A percentile compares a stretch with the other conserved stretches of the same genome.
Conservation (phyloP, 495 filamentous ascomycete species). For the Penicillium lividum region DNA sequence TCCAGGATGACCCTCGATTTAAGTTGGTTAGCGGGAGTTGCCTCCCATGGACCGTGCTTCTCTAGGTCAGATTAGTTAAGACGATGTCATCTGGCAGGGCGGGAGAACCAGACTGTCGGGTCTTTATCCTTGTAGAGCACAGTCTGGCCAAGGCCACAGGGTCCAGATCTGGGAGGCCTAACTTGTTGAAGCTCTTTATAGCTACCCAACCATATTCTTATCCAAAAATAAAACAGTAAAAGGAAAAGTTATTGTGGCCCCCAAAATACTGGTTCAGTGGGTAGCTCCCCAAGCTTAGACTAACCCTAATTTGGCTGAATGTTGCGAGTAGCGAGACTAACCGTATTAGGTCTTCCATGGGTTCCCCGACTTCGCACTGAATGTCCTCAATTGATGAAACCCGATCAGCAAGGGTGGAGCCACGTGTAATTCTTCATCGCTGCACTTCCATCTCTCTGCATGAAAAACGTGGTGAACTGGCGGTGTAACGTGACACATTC, state of each 20-base stretch:
- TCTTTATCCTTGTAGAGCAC: not conserved
- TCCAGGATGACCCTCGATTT: slow-evolving; percentile 25
- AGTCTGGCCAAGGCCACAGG: not conserved
- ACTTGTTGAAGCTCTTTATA: not conserved
- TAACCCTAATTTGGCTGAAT: slow-evolving; percentile 24
- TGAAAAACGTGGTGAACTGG: not conserved
- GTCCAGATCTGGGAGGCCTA: slow-evolving; percentile 5
- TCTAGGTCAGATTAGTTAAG: not conserved
- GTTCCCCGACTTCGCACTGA: too few relatives aligned
- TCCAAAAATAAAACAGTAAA: not conserved
- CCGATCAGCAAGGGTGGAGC: not conserved
- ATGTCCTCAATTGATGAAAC: not conserved
- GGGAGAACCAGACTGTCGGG: slow-evolving; percentile 5
- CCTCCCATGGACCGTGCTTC: slow-evolving; percentile 25
- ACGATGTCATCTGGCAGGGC: slow-evolving; percentile 7
- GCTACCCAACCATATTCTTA: not conserved
- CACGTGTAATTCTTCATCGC: not conserved
- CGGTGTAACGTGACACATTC: not conserved
- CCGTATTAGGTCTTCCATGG: not conserved
- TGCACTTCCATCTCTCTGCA: not conserved
- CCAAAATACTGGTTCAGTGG: not conserved
- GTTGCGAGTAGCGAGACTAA: slow-evolving; percentile 22
- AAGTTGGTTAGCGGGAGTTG: slow-evolving; percentile 23
- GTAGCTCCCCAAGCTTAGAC: not conserved
- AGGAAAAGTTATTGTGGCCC: not conserved